These are phyloP conservation scores for Nakazawaea ishiwadae DNA, from an alignment of 805 yeast species.

Conservation along the genomic window DNA sequence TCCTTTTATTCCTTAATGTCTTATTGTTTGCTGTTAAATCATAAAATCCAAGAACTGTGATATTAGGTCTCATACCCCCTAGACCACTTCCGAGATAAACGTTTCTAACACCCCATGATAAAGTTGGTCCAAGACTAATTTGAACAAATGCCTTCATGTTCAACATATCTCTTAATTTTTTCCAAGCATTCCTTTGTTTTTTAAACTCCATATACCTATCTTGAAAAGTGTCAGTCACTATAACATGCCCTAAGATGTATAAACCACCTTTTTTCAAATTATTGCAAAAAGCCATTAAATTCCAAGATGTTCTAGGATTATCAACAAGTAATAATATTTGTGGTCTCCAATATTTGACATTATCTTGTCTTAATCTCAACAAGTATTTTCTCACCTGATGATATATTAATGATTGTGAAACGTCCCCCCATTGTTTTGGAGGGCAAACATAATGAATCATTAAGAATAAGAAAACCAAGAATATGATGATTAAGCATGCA, in stretches of 20 bases:
- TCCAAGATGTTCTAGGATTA: conserved; percentile 91
- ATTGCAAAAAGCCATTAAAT: conserved; percentile 86
- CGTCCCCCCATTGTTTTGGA: conserved; percentile 98
- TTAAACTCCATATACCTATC: conserved; percentile 63
- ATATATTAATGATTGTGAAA: conserved; percentile 89
- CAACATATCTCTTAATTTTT: conserved; percentile 69
- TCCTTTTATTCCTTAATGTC: conserved; percentile 16
- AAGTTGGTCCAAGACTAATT: conserved; percentile 77
- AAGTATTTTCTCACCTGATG: conserved; percentile 95
- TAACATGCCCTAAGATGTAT: conserved; percentile 88
- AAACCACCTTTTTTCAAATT: conserved; percentile 94
- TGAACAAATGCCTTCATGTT: conserved; percentile 92
- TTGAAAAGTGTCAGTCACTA: conserved; percentile 60
- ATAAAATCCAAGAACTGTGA: conserved; percentile 86
- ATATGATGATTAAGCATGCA: conserved; percentile 70
- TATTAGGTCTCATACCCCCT: conserved; percentile 98
- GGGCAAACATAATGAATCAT: conserved; percentile 88
- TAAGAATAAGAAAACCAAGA: conserved; percentile 61
- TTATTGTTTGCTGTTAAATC: conserved; percentile 35
- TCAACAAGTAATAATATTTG: conserved; percentile 86
- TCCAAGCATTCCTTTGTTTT: conserved; percentile 78
- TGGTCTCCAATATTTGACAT: conserved; percentile 98
- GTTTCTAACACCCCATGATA: conserved; percentile 94
- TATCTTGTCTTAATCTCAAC: conserved; percentile 78
- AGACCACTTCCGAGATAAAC: conserved; percentile 89